phyloP scores from a whole-genome alignment of 805 yeast species.

The Metschnikowia picachoensis region DNA sequence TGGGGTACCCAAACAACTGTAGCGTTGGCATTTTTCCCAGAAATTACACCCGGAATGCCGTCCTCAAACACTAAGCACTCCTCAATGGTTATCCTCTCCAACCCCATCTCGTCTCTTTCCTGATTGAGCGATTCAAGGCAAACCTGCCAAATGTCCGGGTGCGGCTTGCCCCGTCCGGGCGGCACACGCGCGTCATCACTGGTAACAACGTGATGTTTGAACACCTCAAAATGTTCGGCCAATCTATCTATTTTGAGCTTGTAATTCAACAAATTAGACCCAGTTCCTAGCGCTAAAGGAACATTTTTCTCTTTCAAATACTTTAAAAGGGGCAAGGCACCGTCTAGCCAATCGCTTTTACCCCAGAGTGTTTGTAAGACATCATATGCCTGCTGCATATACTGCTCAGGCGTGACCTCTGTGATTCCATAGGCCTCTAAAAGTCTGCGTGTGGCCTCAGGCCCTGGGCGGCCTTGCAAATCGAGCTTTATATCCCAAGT shows the following conservation, averaged over 20 bases:
- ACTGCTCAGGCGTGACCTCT: constrained; percentile 63
- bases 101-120: constrained; percentile 40
- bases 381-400: constrained; percentile 46
- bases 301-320: constrained; percentile 48
- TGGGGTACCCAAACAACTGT: constrained; percentile 96
- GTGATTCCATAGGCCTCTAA: constrained; percentile 53
- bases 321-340: constrained; percentile 68
- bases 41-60: constrained; percentile 85
- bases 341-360: constrained; percentile 67
- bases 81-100: constrained; percentile 53
- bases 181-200: constrained; percentile 89
- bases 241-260: constrained; percentile 72
- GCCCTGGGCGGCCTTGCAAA: constrained; percentile 90
- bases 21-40: constrained; percentile 82
- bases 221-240: constrained; percentile 56
- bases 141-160: constrained; percentile 86
- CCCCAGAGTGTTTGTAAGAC: constrained; percentile 64
- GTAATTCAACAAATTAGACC: constrained; percentile 62
- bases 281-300: constrained; percentile 90
- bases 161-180: constrained; percentile 86
- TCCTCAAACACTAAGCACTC: constrained; percentile 94
- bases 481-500: constrained; percentile 89
- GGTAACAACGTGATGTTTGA: constrained; percentile 64
- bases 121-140: constrained; percentile 70
- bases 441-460: constrained; percentile 60